Conservation (phyloP, 495 filamentous ascomycete genomes). For the Neurospora tetrasperma region DNA sequence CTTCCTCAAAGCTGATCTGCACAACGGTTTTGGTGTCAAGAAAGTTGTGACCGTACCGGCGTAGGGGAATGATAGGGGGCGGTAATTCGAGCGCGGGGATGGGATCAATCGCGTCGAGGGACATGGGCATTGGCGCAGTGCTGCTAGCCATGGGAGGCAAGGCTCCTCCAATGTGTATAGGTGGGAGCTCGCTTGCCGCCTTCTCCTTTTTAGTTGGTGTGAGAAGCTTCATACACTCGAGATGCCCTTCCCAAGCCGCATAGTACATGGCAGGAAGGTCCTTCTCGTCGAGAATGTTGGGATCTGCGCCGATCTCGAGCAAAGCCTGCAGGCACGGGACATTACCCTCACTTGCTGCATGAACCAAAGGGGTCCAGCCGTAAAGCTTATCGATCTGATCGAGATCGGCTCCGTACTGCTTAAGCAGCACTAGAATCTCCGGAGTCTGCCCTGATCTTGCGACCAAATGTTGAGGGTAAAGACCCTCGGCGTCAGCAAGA, state of each 20-base stretch:
- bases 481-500: constrained; percentile 85
- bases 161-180: constrained; percentile 19
- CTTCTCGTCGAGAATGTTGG: constrained; percentile 79
- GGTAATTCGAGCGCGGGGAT: constrained; percentile 90
- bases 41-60: constrained; percentile 96
- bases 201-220: constrained; percentile 41
- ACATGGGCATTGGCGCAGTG: constrained; percentile 49
- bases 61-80: constrained; percentile 88
- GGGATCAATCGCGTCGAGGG: constrained; percentile 60
- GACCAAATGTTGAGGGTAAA: constrained; percentile 96
- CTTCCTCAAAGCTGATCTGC: constrained; percentile 74
- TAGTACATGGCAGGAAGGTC: constrained; percentile 93
- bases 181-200: constrained; percentile 17
- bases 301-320: constrained; percentile 62
- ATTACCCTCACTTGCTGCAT: constrained; percentile 94
- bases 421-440: constrained; percentile 64
- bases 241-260: constrained; percentile 93
- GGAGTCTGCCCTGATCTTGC: constrained; percentile 79
- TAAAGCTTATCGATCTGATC: constrained; percentile 91
- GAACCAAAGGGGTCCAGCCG: constrained; percentile 92
- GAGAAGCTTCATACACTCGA: constrained; percentile 87
- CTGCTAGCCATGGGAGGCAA: constrained; percentile 34
- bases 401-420: constrained; percentile 81
- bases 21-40: constrained; percentile 93
- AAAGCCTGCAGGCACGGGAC: constrained; percentile 74